Conservation (phyloP, 169 alveolate species). For the Perkinsus olseni region DNA sequence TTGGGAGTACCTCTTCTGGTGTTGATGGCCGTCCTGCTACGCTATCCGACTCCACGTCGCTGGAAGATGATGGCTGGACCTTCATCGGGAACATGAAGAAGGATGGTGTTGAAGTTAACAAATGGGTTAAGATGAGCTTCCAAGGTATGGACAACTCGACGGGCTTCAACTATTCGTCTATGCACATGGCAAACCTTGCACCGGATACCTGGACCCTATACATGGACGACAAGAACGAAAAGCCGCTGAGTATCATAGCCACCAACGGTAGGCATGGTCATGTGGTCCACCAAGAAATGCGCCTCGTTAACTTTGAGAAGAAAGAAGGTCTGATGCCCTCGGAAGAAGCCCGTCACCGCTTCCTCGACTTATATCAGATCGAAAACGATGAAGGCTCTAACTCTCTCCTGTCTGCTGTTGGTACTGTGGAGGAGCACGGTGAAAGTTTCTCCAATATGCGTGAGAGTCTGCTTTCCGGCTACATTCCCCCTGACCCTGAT, state of each 20-base stretch:
- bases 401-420: no score
- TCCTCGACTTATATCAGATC: not conserved
- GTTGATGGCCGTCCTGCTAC: not conserved
- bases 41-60: not conserved
- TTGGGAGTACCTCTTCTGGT: not conserved
- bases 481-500: not conserved
- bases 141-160: not conserved
- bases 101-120: not conserved
- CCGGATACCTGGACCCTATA: not conserved
- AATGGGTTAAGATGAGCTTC: not conserved
- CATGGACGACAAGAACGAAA: not conserved
- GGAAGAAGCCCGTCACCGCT: not conserved
- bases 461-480: not conserved
- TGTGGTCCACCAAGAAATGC: not conserved
- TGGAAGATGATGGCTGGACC: not conserved
- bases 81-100: not conserved
- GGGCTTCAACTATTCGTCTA: not conserved
- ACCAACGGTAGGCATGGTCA: not conserved
- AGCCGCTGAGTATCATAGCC: not conserved
- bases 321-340: not conserved
- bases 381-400: no score
- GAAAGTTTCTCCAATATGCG: not conserved
- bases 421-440: not conserved
- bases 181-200: not conserved
- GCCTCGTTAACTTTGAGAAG: not conserved